Evolutionary conservation across 805 yeast genomes (phyloP), one percentile per base, ranked within the genome.

Genomic region (Lachancea thermotolerans): DNA sequence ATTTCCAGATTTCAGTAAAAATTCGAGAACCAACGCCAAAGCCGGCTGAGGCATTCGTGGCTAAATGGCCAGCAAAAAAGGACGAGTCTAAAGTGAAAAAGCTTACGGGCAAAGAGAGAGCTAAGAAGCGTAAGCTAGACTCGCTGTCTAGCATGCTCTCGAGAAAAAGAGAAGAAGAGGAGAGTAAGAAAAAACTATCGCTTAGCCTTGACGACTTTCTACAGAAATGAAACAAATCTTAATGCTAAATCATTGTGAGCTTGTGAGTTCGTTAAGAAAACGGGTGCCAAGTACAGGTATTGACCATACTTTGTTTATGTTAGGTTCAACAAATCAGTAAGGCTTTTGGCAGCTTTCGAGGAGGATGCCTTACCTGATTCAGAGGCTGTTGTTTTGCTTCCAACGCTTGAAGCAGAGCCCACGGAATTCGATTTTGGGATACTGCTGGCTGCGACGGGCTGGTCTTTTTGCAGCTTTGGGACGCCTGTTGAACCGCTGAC

Each of bases 151-250:
- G 60, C 45, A 53, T 77, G 48, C 57, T 78, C 32, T 62, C 64
- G 30, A 62, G 65, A 42, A 76, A 72, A 57, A 71, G 69, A 48
- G 63, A 65, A 37, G 67, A 64, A 25, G 65, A 67, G 48, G 60
- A 58, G 43, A 53, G 58, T 17, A 62, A 55, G 31, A 58, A 54
- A 31, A 59, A 60, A n/a, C 45, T 60, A 11, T 54, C 74, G 0
- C 59, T 78, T 25, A 72, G 73, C 52, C 60, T 79, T 33, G 73
- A 72, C 64, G 78, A 74, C 44, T 76, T 77, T 51, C 69, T 77
- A 75, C 66, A 61, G 42, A 47, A 46, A 12, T 56, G 32, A 43
- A 16, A n/a, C 17, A 8, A 25, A 35, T 39, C 44, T 14, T 30
- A 4, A 30, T 30, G 12, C 14, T 21, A 21, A 7, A 21, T 7